These are phyloP conservation scores for Reutealis trisperma DNA, from an alignment of 345 rosid species.

Conservation along the genomic window DNA sequence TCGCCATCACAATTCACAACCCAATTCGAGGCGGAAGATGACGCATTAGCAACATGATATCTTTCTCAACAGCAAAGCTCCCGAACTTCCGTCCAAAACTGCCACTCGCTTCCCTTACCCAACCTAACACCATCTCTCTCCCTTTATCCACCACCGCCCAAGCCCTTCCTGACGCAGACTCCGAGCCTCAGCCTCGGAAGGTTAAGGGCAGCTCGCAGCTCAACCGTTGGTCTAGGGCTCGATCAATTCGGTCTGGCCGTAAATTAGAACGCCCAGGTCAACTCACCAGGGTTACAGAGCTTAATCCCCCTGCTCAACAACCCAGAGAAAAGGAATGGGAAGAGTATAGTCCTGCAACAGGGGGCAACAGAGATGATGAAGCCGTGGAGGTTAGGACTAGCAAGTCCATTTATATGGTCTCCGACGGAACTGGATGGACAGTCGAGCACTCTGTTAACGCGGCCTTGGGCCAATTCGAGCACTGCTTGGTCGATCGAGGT, in stretches of 20 bases:
- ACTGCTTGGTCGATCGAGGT: slow-evolving; percentile 83
- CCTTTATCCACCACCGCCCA: slow-evolving; percentile 5
- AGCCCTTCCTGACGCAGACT: slow-evolving; percentile 30
- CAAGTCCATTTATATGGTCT: slow-evolving; percentile 78
- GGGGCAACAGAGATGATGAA: slow-evolving; percentile 32
- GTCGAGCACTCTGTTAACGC: slow-evolving; percentile 85
- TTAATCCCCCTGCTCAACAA: slow-evolving; percentile 14
- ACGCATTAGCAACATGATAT: slow-evolving; percentile 39
- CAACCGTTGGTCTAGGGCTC: slow-evolving; percentile 86
- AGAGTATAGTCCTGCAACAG: background rate
- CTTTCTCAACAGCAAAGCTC: slow-evolving; percentile 40
- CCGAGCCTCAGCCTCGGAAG: slow-evolving; percentile 45
- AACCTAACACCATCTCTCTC: slow-evolving; percentile 5
- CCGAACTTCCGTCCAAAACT: slow-evolving; percentile 30
- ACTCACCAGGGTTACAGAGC: slow-evolving; percentile 23
- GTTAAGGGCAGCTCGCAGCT: slow-evolving; percentile 69
- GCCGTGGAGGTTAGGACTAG: slow-evolving; percentile 30
- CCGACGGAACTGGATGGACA: slow-evolving; percentile 99
- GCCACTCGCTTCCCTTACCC: slow-evolving; percentile 22
- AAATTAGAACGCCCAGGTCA: slow-evolving; percentile 54
- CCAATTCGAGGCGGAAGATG: background rate
- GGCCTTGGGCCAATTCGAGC: slow-evolving; percentile 87
- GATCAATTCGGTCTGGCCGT: slow-evolving; percentile 64
- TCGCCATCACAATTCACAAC: background rate
- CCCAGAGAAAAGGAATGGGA: slow-evolving; percentile 27